A percentile compares a stretch with the other conserved stretches of the same genome.
Conservation (phyloP, 2,329 filamentous ascomycete species). For the Cladosporium sphaerospermum region DNA sequence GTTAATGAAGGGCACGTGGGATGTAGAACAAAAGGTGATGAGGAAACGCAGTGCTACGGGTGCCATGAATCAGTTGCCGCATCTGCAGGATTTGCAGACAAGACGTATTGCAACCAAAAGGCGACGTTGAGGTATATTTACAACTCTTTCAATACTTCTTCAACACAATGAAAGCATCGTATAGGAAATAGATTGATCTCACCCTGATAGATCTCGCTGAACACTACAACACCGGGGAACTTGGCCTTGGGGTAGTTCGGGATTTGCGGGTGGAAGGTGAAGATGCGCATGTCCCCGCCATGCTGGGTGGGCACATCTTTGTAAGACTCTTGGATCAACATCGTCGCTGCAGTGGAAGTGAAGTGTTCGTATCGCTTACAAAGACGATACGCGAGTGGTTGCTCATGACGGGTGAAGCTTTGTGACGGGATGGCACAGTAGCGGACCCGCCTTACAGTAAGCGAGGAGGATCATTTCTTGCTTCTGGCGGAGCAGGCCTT, state of each 20-base stretch:
- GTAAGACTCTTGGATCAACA: constrained; percentile 55
- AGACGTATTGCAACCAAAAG: too few species aligned
- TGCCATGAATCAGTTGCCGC: too few species aligned
- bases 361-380: too few species aligned
- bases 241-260: constrained; percentile 81
- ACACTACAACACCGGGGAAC: constrained; percentile 82
- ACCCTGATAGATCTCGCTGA: constrained; percentile 96
- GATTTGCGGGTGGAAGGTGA: constrained; percentile 79
- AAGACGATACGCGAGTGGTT: not conserved
- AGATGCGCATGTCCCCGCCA: constrained; percentile 62
- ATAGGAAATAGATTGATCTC: constrained; percentile 12
- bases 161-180: not conserved
- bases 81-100: too few species aligned
- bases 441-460: too few species aligned
- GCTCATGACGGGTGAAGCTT: not conserved
- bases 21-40: not conserved
- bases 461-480: too few species aligned
- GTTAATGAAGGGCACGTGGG: not conserved
- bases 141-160: not conserved
- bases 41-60: too few species aligned
- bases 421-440: not conserved
- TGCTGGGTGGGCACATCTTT: constrained; percentile 55
- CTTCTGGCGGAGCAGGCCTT: too few species aligned
- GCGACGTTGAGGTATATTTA: too few species aligned
- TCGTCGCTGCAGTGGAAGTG: constrained; percentile 27